Percentiles rank a stretch among this genome's conserved stretches.
These are phyloP conservation scores for Aspergillus vadensis DNA, from an alignment of 2,329 filamentous ascomycete genomes.

Conservation along the genomic window DNA sequence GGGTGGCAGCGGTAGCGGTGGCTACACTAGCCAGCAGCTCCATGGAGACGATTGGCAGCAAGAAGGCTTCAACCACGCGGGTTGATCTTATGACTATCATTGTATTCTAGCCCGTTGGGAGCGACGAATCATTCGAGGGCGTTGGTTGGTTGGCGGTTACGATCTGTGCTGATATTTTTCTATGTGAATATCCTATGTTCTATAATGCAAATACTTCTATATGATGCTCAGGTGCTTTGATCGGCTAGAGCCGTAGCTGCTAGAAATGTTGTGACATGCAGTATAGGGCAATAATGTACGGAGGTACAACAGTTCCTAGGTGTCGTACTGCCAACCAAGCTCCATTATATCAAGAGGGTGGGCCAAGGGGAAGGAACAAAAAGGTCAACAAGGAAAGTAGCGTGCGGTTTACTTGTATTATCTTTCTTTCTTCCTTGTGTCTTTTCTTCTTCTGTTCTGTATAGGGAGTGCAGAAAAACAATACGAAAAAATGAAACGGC, in stretches of 20 bases:
- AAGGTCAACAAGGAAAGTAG: too few relatives aligned
- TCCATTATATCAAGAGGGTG: too few relatives aligned
- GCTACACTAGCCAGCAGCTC: conserved; percentile 36
- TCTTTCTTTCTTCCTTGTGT: too few relatives aligned
- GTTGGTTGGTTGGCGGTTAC: conserved; percentile 7
- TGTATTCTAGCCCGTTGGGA: conserved; percentile 8
- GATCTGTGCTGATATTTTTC: conserved; percentile 1
- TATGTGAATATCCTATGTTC: conserved; percentile 6
- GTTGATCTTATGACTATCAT: conserved; percentile 13
- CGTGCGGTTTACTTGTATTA: too few relatives aligned
- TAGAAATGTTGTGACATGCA: too few relatives aligned
- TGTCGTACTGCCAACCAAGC: too few relatives aligned
- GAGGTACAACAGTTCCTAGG: too few relatives aligned
- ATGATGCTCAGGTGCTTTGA: neutral
- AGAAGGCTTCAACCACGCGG: conserved; percentile 55
- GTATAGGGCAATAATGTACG: too few relatives aligned
- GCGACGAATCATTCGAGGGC: neutral
- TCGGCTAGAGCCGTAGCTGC: too few relatives aligned
- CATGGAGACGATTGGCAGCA: conserved; percentile 63
- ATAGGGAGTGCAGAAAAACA: too few relatives aligned
- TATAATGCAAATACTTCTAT: conserved; percentile 3
- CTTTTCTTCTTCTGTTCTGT: too few relatives aligned
- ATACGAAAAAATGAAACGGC: conserved; percentile 17
- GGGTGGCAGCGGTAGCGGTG: conserved; percentile 28
- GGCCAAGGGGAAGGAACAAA: too few relatives aligned